Percentiles rank a stretch among this genome's conserved stretches.
Evolutionary conservation across 352 stramenopile species (phyloP).

Genomic region (Thalassiosira delicatula): DNA sequence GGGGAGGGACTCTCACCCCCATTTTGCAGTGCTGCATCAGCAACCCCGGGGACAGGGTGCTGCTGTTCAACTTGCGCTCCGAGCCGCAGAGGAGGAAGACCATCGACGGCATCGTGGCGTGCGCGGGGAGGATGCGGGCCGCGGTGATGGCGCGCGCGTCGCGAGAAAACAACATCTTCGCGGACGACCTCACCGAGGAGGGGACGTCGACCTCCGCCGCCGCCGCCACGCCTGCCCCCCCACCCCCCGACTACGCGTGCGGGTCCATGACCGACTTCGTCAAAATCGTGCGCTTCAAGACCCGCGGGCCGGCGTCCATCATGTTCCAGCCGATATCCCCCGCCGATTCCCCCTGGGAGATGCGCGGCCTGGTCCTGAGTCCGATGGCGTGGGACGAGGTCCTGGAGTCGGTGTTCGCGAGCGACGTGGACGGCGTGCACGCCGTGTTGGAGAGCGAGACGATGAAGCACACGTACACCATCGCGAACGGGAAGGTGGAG

Average conservation of each 20-base stretch:
- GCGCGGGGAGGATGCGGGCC: slow-evolving; percentile 16
- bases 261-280: slow-evolving; percentile 42
- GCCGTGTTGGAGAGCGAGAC: slow-evolving; percentile 52
- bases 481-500: slow-evolving; percentile 48
- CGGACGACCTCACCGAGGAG: no score
- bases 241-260: slow-evolving; percentile 25
- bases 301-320: slow-evolving; percentile 19
- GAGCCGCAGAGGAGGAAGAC: slow-evolving; percentile 6
- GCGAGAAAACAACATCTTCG: no score
- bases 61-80: slow-evolving; percentile 42
- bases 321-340: slow-evolving; percentile 67
- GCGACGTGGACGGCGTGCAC: slow-evolving; percentile 54
- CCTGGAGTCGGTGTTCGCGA: slow-evolving; percentile 53
- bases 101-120: slow-evolving; percentile 24
- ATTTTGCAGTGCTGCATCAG: slow-evolving; percentile 44
- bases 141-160: no score
- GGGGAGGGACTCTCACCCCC: slow-evolving; percentile 20
- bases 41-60: slow-evolving; percentile 34
- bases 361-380: slow-evolving; percentile 28
- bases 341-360: slow-evolving; percentile 28
- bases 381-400: slow-evolving; percentile 62
- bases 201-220: no score
- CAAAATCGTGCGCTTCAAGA: slow-evolving; percentile 16
- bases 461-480: slow-evolving; percentile 48
- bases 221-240: no score